Evolutionary conservation across 2,329 filamentous ascomycete genomes (phyloP), one percentile per base, ranked within the genome.

Genomic region (Domatiomyces catenatus): DNA sequence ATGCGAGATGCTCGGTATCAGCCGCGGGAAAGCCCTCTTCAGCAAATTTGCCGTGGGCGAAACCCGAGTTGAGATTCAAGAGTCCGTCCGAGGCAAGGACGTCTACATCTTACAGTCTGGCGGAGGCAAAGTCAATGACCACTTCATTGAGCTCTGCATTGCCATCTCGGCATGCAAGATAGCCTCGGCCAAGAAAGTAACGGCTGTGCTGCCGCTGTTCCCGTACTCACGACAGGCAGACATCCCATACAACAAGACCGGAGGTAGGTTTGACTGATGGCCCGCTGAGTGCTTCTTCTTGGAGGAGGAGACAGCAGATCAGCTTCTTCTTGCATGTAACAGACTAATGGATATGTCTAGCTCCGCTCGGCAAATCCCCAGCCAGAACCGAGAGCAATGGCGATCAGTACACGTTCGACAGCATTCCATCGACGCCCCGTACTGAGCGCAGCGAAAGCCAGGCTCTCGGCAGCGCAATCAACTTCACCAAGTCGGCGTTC

Each of bases 81-180:
- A 98, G 69, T 94, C 88, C 12, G 92, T 98, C 48, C 84, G 92
- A 61, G 92, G 86, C 60, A 98, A 98, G 68, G 92, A 98, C 79
- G 92, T 95, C 66, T 98, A 93, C 72, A 95, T 96, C 65, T 87
- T 98, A 62, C 90, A 96, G 69, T 92, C 87, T 43, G 88, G 87
- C 60, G 86, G 86, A 60, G 88, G 87, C 56, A 85, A 84, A 62
- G 86, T 95, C 70, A 98, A 98, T 66, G 92, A 98, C 70, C 82
- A 94, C 70, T 80, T 98, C 58, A 84, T 98, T 72, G 92, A 98
- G 65, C 81, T 96, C 47, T 85, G 94, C 67, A 95, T 96, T 71
- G 94, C 92, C 71, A 90, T 96, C 61, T 94, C 87, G n/a, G 92
- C 92, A 54, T 96, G 92, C 79, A 94, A 94, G 71, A 83, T 85